These are phyloP conservation scores for Penicillium concentricum DNA, from an alignment of 2,329 filamentous ascomycete species.

Conservation along the genomic window DNA sequence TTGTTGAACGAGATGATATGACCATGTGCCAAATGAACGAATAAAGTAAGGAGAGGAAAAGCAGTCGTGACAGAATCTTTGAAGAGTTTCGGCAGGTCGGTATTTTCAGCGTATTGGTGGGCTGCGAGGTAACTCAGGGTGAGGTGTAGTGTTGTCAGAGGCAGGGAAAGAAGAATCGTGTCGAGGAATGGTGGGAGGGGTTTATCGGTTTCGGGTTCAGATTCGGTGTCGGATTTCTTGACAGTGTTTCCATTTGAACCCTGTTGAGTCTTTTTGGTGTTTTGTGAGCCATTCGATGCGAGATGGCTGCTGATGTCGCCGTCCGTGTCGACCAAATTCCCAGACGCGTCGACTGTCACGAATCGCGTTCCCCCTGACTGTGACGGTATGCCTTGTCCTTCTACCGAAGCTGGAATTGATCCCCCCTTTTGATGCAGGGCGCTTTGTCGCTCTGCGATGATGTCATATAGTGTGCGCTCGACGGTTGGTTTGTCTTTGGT, in stretches of 20 bases:
- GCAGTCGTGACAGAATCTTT: constrained; percentile 39
- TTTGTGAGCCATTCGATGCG: constrained; percentile 3
- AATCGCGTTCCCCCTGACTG: constrained; percentile 30
- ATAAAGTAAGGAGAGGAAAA: constrained; percentile 43
- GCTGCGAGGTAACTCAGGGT: constrained; percentile 48
- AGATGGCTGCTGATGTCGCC: constrained; percentile 16
- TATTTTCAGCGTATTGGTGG: constrained; percentile 47
- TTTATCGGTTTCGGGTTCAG: constrained; percentile 21
- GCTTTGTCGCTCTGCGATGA: constrained; percentile 45
- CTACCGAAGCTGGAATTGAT: not conserved
- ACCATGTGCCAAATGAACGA: constrained; percentile 48
- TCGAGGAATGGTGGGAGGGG: constrained; percentile 42
- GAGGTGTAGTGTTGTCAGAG: constrained; percentile 45
- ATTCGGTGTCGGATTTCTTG: constrained; percentile 7
- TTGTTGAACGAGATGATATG: constrained; percentile 39
- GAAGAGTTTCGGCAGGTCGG: constrained; percentile 31
- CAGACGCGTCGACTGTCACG: constrained; percentile 34
- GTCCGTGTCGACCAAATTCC: constrained; percentile 19
- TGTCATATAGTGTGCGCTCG: constrained; percentile 44
- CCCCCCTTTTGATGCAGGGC: constrained; percentile 23
- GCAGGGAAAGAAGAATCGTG: constrained; percentile 44
- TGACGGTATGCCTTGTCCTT: constrained; percentile 5
- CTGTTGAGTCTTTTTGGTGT: not conserved
- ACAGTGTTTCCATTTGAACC: not conserved
- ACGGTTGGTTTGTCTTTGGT: constrained; percentile 23